phyloP scores from a whole-genome alignment of 345 rosid species.

The Psidium friedrichsthalianum region DNA sequence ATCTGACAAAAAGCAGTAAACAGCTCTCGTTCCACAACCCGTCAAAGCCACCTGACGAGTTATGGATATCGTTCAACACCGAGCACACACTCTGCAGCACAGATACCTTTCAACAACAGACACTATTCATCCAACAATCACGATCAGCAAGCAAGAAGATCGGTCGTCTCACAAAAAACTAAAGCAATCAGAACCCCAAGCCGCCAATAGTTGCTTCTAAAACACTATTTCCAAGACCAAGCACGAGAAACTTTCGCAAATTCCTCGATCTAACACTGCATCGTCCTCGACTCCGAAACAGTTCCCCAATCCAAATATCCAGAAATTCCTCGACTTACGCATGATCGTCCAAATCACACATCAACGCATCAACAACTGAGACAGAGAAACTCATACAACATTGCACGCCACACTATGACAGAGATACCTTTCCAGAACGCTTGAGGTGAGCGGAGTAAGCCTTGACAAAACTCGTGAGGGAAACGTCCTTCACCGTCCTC shows the following conservation, averaged over 20 bases:
- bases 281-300: background rate
- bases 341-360: background rate
- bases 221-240: background rate
- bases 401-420: background rate
- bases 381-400: background rate
- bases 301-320: background rate
- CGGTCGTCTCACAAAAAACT: background rate
- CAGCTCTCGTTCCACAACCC: background rate
- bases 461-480: conserved; percentile 43
- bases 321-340: background rate
- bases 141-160: background rate
- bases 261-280: background rate
- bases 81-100: background rate
- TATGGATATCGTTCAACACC: background rate
- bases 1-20: background rate
- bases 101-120: background rate
- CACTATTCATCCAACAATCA: background rate
- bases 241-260: no score
- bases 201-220: background rate
- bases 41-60: background rate
- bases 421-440: conserved; percentile 39
- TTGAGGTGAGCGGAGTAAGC: conserved; percentile 45
- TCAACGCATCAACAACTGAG: background rate
- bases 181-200: background rate
- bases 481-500: conserved; percentile 38